Evolutionary conservation across 2,329 filamentous ascomycete genomes (phyloP), one percentile per base, ranked within the genome.

Genomic region (Pseudopyrenochaeta lycopersici): DNA sequence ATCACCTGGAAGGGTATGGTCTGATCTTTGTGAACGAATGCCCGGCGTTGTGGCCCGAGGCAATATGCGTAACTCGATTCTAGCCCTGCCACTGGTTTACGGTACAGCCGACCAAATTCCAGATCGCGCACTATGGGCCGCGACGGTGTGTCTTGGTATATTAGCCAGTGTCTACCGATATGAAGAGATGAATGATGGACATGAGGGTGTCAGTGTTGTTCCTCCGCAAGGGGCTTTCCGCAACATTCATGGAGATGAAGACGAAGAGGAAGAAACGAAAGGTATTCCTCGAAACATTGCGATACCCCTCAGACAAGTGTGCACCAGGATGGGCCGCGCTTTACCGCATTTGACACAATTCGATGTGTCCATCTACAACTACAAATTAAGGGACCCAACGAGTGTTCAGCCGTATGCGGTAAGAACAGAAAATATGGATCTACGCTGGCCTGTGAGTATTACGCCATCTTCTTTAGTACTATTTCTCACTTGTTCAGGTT

Each of bases 91-190:
- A 0, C 56, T 83, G 2, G 75, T 84, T 2, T 73, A 81, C 48
- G 82, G 80, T 0, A 82, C 78, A 0, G 75, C 78, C 42, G 80
- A 84, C 14, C 63, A 79, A 1, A 81, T 85, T n/a, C 81, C 82
- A 0, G 81, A 84, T 54, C 67, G 73, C 46, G 82, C 82, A 0
- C 67, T 84, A 3, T 84, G 82, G 82, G 82, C 80, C 1, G 82
- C 81, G 0, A 64, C 83, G 1, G 81, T 84, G 0, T 78, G 80
- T 0, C 71, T 84, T 0, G 82, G 82, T 0, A 82, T 85, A 73
- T 65, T 85, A 1, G 84, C 81, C 53, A 82, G 80, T 7, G 82
- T 84, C 31, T 84, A 83, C 58, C 71, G 82, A 6, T 84, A 82
- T 45, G 81, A 84, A 50, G 80, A 81, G 31, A 79, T 78, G 53